Base-by-base conservation (phyloP, 2,329 filamentous ascomycete genomes). In the Nemania sp. region DNA sequence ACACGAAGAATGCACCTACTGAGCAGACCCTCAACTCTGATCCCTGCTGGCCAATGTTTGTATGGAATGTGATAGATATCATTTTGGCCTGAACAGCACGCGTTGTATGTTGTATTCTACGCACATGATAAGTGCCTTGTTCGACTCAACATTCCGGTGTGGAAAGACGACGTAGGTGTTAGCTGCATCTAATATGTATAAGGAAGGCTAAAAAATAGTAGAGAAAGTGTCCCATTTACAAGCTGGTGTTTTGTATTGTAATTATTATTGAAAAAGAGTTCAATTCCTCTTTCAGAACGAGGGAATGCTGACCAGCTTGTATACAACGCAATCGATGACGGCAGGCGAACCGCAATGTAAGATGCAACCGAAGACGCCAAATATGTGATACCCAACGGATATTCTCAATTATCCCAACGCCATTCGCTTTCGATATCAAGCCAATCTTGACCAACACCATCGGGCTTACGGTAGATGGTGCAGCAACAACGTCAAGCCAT, bases 331-430 rank as follows among this genome's bases (percentile, higher is more conserved):
- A 52, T 58, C 32, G 20, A 49, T 29, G 48, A 9, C 51, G 11
- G 20, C 17, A 56, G 49, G 56, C 47, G 37, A 35, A 29, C 29
- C 21, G 13, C 25, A 48, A 47, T 40, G 29, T 10, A 48, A 54
- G 18, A 39, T 20, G 18, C n/a, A 13, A n/a, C 3, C 10, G n/a
- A 35, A 34, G 25, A 48, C 52, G 39, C 57, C 39, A 29, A 15
- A 25, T 63, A 50, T 25, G 40, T 50, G 18, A 29, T 58, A 46
- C 37, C 40, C 17, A 43, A 59, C 10, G 54, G 11, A 46, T 48
- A 9, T 42, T 62, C 17, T 56, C 42, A 20, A 18, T 54, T 54
- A 40, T 60, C 59, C 54, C 52, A 64, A 62, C 53, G 54, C 62
- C 62, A 39, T 17, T 59, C 54, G 56, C 62, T 29, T 58, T 51